Base-by-base conservation (phyloP, 805 yeast genomes). In the Spathaspora sp. region DNA sequence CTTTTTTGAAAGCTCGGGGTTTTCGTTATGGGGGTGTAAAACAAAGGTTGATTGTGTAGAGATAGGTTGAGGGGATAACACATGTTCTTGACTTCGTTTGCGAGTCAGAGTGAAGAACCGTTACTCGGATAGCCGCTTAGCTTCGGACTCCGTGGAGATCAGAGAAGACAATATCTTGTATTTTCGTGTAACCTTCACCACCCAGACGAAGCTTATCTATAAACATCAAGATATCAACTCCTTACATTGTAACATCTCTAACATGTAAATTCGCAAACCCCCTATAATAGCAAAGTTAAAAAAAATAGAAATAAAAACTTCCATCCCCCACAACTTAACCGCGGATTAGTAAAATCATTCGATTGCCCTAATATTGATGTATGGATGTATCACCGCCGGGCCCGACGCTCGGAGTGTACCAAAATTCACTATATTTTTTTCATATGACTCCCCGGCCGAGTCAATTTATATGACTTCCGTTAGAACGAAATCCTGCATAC, bases 371-470 rank as follows among this genome's bases (percentile, higher is more conserved):
- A 6, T 47, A 47, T 38, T 47, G 49, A 14, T 16, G 49, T n/a
- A 28, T 17, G 49, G 49, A 42, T 38, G 19, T 38, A 4, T 18
- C 11, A 12, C 47, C 6, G 6, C 26, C 49, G 49, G 49, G 7
- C n/a, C 49, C 49, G 49, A 47, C 20, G 16, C 26, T 23, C 49
- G 49, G 45, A 31, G 47, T 45, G 7, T 3, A 11, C 16, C 28
- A 17, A 3, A 14, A 31, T n/a, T 31, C n/a, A n/a, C n/a, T n/a
- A n/a, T 19, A 44, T 23, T 40, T 42, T 42, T 42, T 23, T 42
- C 47, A 45, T 35, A 35, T 35, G 40, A 35, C 40, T 35, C 40
- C 16, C 40, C 11, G 14, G 14, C 40, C 16, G 40, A 35, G 40
- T 35, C 40, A 35, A 35, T 35, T 35, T 35, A 11, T 14, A 10